phyloP scores from a whole-genome alignment of 192 early-diverging fungal genomes.

The Chytriomyces confervae region DNA sequence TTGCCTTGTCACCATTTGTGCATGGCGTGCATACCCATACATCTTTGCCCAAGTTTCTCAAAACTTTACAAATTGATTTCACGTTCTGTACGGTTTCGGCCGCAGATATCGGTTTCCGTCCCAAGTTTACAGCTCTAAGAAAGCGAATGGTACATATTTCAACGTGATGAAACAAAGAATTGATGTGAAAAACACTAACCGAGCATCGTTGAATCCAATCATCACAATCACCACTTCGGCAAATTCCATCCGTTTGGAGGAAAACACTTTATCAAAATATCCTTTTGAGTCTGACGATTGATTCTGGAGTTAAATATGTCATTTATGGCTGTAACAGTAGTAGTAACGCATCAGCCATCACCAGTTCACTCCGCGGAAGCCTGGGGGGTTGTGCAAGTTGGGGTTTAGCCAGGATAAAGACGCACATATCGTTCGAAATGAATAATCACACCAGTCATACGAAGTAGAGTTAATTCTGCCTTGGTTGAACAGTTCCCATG shows the following conservation, averaged over 20 bases:
- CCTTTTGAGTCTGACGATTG: neutral
- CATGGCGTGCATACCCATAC: constrained; percentile 48
- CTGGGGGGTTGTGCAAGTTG: neutral
- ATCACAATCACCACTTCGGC: constrained; percentile 53
- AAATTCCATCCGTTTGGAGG: constrained; percentile 20
- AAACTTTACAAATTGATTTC: constrained; percentile 30
- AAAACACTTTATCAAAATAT: constrained; percentile 42
- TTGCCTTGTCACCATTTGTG: constrained; percentile 34
- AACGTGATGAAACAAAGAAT: no score
- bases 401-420: neutral
- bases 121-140: neutral
- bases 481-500: constrained; percentile 44
- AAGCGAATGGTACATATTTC: no score
- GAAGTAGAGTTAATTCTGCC: constrained; percentile 42
- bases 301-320: neutral
- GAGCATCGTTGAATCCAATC: constrained; percentile 49
- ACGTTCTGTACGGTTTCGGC: constrained; percentile 51
- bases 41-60: constrained; percentile 46
- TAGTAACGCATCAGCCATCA: neutral
- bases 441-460: constrained; percentile 35
- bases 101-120: constrained; percentile 31
- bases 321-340: neutral
- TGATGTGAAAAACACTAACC: constrained; percentile 23
- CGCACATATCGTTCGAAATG: neutral
- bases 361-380: constrained; percentile 26